Conservation (phyloP, 805 yeast genomes). For the Teunomyces funiuensis region DNA sequence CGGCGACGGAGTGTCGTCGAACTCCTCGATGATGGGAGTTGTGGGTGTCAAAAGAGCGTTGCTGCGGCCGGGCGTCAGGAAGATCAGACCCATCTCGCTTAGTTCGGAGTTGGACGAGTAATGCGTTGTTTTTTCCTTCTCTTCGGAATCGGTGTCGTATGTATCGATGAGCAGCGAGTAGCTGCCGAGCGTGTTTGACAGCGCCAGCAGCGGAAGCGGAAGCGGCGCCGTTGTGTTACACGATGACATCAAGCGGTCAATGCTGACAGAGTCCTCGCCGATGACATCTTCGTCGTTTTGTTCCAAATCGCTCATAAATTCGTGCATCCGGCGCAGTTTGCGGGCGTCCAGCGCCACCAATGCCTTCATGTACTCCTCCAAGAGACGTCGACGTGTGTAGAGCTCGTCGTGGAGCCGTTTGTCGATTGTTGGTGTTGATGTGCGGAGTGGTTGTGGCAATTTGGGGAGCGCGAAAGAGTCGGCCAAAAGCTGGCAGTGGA, state of each 20-base stretch:
- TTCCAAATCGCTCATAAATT: slow-evolving; percentile 12
- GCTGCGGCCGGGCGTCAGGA: slow-evolving; percentile 8
- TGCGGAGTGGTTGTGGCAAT: slow-evolving; percentile 28
- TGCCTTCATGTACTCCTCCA: slow-evolving; percentile 25
- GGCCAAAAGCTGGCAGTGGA: slow-evolving; percentile 21
- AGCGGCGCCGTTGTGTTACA: slow-evolving; percentile 14
- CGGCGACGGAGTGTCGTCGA: slow-evolving; percentile 6
- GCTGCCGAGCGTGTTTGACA: slow-evolving; percentile 22
- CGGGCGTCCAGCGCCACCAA: slow-evolving; percentile 16
- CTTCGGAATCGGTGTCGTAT: slow-evolving; percentile 23
- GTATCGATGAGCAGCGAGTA: slow-evolving; percentile 29
- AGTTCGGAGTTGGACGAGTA: slow-evolving; percentile 10
- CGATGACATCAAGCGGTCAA: slow-evolving; percentile 16
- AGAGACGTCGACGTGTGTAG: slow-evolving; percentile 21
- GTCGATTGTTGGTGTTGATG: slow-evolving; percentile 9
- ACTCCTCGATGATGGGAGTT: slow-evolving; percentile 16
- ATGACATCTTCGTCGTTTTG: slow-evolving; percentile 9
- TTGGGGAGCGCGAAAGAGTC: slow-evolving; percentile 21
- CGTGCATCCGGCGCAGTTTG: slow-evolving; percentile 5
- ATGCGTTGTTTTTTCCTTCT: slow-evolving; percentile 6
- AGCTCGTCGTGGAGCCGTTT: slow-evolving; percentile 15
- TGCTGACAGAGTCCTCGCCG: slow-evolving; percentile 10
- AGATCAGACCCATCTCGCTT: slow-evolving; percentile 14
- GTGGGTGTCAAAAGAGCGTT: slow-evolving; percentile 11
- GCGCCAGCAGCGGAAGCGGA: slow-evolving; percentile 14